Conservation (phyloP, 805 yeast genomes). For the Metschnikowia lochheadii region DNA sequence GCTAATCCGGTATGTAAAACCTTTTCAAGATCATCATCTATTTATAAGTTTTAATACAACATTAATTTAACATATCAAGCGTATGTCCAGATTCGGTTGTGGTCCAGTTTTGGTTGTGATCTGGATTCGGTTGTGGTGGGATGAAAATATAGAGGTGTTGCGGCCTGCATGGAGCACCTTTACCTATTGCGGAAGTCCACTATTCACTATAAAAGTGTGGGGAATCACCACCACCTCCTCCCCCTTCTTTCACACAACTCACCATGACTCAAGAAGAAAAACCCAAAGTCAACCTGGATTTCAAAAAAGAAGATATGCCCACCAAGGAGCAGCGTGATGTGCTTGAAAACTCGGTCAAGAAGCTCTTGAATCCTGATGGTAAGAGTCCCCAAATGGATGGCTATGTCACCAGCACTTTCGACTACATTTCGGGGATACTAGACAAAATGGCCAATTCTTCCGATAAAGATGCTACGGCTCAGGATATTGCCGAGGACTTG, state of each 20-base stretch:
- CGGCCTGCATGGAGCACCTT: not conserved
- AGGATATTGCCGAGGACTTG: constrained; percentile 35
- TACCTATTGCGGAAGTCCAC: constrained; percentile 1
- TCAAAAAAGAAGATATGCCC: constrained; percentile 6
- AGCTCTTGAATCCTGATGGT: constrained; percentile 26
- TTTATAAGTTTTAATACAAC: not conserved
- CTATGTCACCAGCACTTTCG: constrained; percentile 25
- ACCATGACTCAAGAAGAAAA: not conserved
- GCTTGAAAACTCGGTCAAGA: constrained; percentile 7
- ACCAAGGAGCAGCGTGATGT: constrained; percentile 9
- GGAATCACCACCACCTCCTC: not conserved
- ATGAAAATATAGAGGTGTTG: not conserved
- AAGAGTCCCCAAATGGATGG: constrained; percentile 25
- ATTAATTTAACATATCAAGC: too few species aligned
- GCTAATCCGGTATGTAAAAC: too few species aligned
- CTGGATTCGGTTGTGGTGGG: too few species aligned
- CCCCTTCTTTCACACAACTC: not conserved
- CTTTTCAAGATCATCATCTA: too few species aligned
- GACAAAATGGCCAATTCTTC: constrained; percentile 27
- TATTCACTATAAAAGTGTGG: not conserved
- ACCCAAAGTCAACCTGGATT: not conserved
- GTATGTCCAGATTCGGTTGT: too few species aligned
- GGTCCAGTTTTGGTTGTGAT: too few species aligned
- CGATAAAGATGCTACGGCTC: constrained; percentile 32
- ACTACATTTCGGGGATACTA: constrained; percentile 24